Evolutionary conservation across 2,329 filamentous ascomycete genomes (phyloP).

Genomic region (Fusarium oxysporum): DNA sequence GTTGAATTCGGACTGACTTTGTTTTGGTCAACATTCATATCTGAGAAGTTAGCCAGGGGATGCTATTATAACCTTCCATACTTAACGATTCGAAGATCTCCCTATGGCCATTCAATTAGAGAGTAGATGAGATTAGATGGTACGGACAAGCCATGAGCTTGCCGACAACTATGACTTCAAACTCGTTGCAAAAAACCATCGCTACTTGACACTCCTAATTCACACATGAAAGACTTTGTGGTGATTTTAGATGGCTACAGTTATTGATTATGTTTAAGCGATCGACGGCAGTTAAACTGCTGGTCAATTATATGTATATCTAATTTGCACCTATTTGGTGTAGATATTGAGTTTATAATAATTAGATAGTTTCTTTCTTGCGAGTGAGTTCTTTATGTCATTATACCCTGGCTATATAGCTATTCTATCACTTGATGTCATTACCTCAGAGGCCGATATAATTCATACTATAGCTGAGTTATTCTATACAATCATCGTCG

Average conservation of each 20-base stretch:
- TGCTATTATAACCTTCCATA: rapidly evolving
- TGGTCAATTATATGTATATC: neutral
- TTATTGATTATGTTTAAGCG: rapidly evolving
- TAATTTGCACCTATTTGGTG: neutral
- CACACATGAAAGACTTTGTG: rapidly evolving
- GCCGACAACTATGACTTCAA: rapidly evolving
- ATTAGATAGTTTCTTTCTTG: neutral
- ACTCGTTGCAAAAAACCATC: neutral
- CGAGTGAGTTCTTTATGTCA: neutral
- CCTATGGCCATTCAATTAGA: neutral
- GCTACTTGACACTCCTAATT: rapidly evolving
- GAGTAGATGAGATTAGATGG: no score
- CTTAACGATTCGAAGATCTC: neutral
- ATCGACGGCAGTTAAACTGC: rapidly evolving
- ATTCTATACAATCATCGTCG: rapidly evolving
- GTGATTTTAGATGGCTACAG: rapidly evolving
- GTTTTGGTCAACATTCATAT: neutral
- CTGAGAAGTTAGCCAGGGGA: neutral
- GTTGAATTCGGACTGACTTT: neutral
- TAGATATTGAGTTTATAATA: neutral
- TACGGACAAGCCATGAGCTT: neutral
- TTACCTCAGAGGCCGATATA: rapidly evolving
- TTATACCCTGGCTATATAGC: rapidly evolving
- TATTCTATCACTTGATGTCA: rapidly evolving
- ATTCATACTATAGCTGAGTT: neutral